Base-by-base conservation (phyloP, 2,329 filamentous ascomycete species). In the Colletotrichum sp. region DNA sequence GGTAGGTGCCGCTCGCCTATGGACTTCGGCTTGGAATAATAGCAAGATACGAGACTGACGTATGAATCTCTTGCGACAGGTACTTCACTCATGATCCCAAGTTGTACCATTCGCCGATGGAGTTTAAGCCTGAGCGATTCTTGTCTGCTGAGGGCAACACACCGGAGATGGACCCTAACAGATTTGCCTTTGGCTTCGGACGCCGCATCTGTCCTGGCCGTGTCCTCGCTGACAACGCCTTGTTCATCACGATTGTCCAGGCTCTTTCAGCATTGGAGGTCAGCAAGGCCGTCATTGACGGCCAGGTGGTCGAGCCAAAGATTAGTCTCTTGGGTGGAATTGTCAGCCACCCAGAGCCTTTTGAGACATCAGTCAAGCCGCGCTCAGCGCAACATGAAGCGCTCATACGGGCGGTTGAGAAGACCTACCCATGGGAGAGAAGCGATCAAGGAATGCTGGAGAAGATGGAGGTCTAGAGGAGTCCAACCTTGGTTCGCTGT, bases 401-500 rank as follows among this genome's bases (percentile, higher is more conserved):
- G 16, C 59, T 61, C 28, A 61, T 61, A n/a, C 28, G 28, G 18
- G 59, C 57, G 26, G 30, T 61, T 13, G 59, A 61, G 30, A 61
- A 30, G 28, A 34, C 59, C 10, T 61, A 61, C 18, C 26, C 59
- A 30, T 61, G 59, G 59, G 26, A 61, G 28, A 32, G 30, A n/a
- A 61, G 59, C 59, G 30, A 32, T 32, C 59, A 61, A 32, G 28
- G 30, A 30, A 34, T 21, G 26, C 1, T 61, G 18, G 26, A 30
- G n/a, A 32, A 32, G 26, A 61, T 21, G 28, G 16, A 32, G 4
- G 8, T 61, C 1, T 34, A 2, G 3, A 13, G 43, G 18, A n/a
- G 39, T 43, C 18, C 9, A 9, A 1, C 39, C 3, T n/a, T 43
- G 39, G 0, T 18, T n/a, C 0, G 0, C 4, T n/a, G 18, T n/a